Base-by-base conservation (phyloP, 495 filamentous ascomycete genomes). In the Cercophora scortea region DNA sequence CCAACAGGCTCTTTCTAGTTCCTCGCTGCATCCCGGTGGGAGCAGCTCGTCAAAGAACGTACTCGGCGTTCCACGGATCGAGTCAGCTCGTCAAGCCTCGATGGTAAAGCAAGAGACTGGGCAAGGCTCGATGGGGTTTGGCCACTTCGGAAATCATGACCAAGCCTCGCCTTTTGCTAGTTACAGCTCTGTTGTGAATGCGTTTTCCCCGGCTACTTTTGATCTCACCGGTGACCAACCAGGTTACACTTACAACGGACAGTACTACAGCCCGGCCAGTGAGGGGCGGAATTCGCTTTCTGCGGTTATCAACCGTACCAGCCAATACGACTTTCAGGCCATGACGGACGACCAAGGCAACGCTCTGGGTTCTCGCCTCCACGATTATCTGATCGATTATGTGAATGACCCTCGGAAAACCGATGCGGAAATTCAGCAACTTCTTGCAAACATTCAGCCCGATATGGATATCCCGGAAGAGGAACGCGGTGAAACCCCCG, bases 361-460 rank as follows among this genome's bases (percentile, higher is more conserved):
- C 34, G 48, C 60, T 2, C 32, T 71, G 4, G 35, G 54, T 33
- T 32, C 50, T 4, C 34, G 55, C 12, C 61, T 73, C 18, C 54
- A 44, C 16, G 61, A 58, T 15, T 68, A 67, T 32, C 49, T 73
- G 40, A 57, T 72, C 38, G 71, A 75, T 43, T 65, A 67, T 51
- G 63, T 72, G 6, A 65, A 72, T 15, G 81, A 87, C 57, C 78
- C 82, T 1, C 75, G 76, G 18, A 78, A 83, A 49, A 80, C 77
- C 3, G 64, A 73, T 39, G 71, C 85, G 15, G 85, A 90, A 56
- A 83, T 90, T 47, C 79, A 84, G 52, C 69, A 79, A 8, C 61
- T 90, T 11, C 68, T 90, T 36, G 78, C 82, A 10, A 88, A 87
- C 45, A 89, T 90, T 51, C 80, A 84, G 33, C 84, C 87, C 12